phyloP scores from a whole-genome alignment of 2,329 filamentous ascomycete species.

The Aspergillus puulaauensis region DNA sequence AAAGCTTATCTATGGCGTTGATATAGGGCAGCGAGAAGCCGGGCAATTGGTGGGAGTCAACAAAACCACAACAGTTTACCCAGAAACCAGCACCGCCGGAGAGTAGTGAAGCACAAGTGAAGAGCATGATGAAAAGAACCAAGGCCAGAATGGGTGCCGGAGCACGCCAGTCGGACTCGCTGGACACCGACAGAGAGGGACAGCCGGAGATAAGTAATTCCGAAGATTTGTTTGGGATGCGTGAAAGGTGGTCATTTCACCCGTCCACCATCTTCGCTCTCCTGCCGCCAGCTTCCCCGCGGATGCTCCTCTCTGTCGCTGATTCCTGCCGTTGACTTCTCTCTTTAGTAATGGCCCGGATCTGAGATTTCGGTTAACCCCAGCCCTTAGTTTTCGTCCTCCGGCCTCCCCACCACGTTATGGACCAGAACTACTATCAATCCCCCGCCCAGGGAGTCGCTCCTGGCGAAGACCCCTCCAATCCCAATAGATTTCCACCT shows the following conservation, averaged over 20 bases:
- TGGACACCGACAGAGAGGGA: neutral
- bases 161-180: neutral
- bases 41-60: neutral
- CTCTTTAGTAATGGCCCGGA: constrained; percentile 8
- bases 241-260: constrained; percentile 35
- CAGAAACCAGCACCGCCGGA: neutral
- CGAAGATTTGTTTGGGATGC: constrained; percentile 4
- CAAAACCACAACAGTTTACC: neutral
- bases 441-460: constrained; percentile 33
- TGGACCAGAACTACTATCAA: constrained; percentile 46
- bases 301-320: neutral
- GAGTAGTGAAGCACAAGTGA: neutral
- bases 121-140: constrained; percentile 5
- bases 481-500: constrained; percentile 51
- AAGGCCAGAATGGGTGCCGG: neutral
- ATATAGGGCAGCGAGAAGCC: neutral
- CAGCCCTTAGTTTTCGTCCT: constrained; percentile 9
- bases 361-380: constrained; percentile 2
- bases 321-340: neutral
- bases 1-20: constrained; percentile 1
- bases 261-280: neutral
- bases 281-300: neutral
- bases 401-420: constrained; percentile 23
- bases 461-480: constrained; percentile 54
- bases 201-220: constrained; percentile 11